Evolutionary conservation across 2,329 filamentous ascomycete genomes (phyloP).

Genomic region (Aspergillus terreus): DNA sequence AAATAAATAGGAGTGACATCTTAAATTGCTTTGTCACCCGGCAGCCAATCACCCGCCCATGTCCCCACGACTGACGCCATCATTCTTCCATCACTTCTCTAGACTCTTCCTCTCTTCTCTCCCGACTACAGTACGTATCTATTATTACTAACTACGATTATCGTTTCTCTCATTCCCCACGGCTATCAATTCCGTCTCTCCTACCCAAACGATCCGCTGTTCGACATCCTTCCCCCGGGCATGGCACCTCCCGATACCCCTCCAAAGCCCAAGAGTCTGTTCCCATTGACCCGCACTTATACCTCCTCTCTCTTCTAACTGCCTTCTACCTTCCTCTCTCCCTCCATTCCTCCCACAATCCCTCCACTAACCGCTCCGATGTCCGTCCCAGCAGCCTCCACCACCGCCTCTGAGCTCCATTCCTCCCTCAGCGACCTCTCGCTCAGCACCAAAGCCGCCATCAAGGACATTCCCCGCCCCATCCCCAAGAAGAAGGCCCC

Average conservation of each 20-base stretch:
- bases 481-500: slow-evolving; percentile 27
- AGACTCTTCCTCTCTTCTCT: too few relatives aligned
- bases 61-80: background rate
- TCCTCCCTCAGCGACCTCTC: slow-evolving; percentile 29
- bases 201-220: too few relatives aligned
- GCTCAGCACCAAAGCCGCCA: slow-evolving; percentile 27
- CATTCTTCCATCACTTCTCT: background rate
- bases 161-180: background rate
- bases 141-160: background rate
- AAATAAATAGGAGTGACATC: too few relatives aligned
- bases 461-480: slow-evolving; percentile 25
- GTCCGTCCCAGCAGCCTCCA: slow-evolving; percentile 15
- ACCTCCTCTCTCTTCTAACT: background rate
- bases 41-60: background rate
- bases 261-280: background rate
- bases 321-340: background rate
- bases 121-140: too few relatives aligned
- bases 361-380: slow-evolving; percentile 12
- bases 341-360: background rate
- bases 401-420: slow-evolving; percentile 23
- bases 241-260: background rate
- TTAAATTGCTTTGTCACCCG: background rate
- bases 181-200: background rate
- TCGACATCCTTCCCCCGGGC: too few relatives aligned
- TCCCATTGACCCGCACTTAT: background rate